Base-by-base conservation (phyloP, 805 yeast genomes). In the Pichia nakasei region DNA sequence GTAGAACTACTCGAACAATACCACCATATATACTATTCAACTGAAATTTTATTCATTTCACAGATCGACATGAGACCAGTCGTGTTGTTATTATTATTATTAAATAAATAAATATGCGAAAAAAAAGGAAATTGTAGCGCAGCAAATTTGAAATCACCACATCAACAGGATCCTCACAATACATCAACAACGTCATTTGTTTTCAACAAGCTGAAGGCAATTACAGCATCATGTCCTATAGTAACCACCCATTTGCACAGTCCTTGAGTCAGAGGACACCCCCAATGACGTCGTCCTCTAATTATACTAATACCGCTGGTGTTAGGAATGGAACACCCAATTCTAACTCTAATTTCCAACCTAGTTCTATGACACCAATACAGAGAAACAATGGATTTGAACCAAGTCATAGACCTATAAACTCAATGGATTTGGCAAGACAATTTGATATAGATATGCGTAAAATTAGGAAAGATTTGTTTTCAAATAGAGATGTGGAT, bases 391-490 rank as follows among this genome's bases (percentile, higher is more conserved):
- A 27, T 27, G 32, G 8, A 18, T 41, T 43, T 27, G 45, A 36
- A 19, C 43, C 43, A 4, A 35, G 40, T 13, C 52, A 48, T 37
- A 38, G 41, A 9, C 42, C 46, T 12, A 35, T 33, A 18, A 41
- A 35, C 9, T 61, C 66, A 9, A 49, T 50, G 37, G 68, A 63
- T 48, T 49, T 79, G 41, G 83, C 84, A 0, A 70, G 66, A 44
- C 82, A 76, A 52, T 78, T 76, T 54, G 82, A 78, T 43, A 60
- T 63, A 19, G 85, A 80, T 52, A 70, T 76, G 50, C 63, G 64
- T 37, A 60, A 65, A 22, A 68, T 80, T 44, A 69, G 72, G 46
- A 62, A 58, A 47, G 69, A 64, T 46, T 70, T 83, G 47, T 80
- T 27, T 5, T 8, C 9, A 27, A 27, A 27, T 27, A 27, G 32